Percentiles rank a stretch among this genome's conserved stretches.
Conservation (phyloP, 2,329 filamentous ascomycete species). For the Xylariaceae sp. region DNA sequence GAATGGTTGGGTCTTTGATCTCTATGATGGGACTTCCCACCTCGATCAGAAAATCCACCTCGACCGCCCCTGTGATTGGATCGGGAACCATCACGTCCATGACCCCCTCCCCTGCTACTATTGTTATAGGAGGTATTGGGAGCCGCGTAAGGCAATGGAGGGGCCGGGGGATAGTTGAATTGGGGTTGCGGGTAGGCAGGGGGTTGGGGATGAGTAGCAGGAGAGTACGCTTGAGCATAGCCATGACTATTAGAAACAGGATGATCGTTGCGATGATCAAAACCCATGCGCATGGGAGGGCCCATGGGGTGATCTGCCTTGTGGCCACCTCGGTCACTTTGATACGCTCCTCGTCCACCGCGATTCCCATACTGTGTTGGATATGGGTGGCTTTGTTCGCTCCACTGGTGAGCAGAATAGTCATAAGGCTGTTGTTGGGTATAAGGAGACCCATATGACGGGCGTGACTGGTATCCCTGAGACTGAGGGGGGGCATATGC, state of each 20-base stretch:
- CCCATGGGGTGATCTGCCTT: slow-evolving; percentile 27
- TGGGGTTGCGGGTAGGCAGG: slow-evolving; percentile 25
- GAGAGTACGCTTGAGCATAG: slow-evolving; percentile 37
- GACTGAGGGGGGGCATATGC: slow-evolving; percentile 38
- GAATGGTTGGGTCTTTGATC: slow-evolving; percentile 29
- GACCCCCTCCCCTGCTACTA: slow-evolving; percentile 10
- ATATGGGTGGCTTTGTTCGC: slow-evolving; percentile 27
- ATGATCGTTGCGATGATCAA: slow-evolving; percentile 22
- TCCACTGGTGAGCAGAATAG: slow-evolving; percentile 39
- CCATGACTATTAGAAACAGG: slow-evolving; percentile 28
- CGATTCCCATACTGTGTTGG: slow-evolving; percentile 27
- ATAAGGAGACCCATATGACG: slow-evolving; percentile 37
- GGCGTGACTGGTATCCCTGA: slow-evolving; percentile 37
- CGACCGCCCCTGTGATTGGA: slow-evolving; percentile 32
- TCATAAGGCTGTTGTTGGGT: slow-evolving; percentile 31
- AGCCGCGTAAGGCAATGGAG: slow-evolving; percentile 31
- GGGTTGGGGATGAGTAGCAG: slow-evolving; percentile 36
- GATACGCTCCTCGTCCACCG: slow-evolving; percentile 39
- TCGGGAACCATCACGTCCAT: slow-evolving; percentile 12
- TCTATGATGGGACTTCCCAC: slow-evolving; percentile 36
- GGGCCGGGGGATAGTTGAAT: slow-evolving; percentile 35
- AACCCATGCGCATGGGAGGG: slow-evolving; percentile 30
- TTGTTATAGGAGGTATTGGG: slow-evolving; percentile 30
- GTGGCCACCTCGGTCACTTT: slow-evolving; percentile 39
- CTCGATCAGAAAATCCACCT: slow-evolving; percentile 34